phyloP scores from a whole-genome alignment of 2,329 filamentous ascomycete genomes.

The Colletotrichum navitas region DNA sequence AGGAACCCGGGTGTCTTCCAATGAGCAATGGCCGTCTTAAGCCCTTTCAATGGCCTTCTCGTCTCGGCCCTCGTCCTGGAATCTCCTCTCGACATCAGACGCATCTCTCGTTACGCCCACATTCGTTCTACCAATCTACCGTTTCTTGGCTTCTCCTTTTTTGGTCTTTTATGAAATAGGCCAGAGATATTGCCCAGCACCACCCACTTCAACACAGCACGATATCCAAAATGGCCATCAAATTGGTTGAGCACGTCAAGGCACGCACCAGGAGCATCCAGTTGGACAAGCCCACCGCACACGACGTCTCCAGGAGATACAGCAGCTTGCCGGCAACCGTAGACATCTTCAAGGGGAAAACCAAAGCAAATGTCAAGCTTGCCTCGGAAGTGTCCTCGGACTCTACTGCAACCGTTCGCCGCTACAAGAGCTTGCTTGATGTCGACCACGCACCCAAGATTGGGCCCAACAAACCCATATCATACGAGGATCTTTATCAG shows the following conservation, averaged over 20 bases:
- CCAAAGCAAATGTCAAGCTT: slow-evolving; percentile 31
- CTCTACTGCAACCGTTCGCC: slow-evolving; percentile 45
- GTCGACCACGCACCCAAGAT: slow-evolving; percentile 63
- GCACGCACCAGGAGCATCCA: slow-evolving; percentile 63
- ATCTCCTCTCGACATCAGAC: slow-evolving; percentile 44
- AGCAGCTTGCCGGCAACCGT: slow-evolving; percentile 47
- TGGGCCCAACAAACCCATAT: slow-evolving; percentile 57
- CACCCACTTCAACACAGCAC: slow-evolving; percentile 45
- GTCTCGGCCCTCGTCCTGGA: slow-evolving; percentile 45
- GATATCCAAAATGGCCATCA: slow-evolving; percentile 55
- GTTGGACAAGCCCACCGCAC: slow-evolving; percentile 53
- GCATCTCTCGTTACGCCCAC: slow-evolving; percentile 50
- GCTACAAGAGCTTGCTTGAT: slow-evolving; percentile 67
- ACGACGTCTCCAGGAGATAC: slow-evolving; percentile 47
- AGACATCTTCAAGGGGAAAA: slow-evolving; percentile 24
- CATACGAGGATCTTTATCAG: slow-evolving; percentile 62
- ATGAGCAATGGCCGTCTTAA: background rate
- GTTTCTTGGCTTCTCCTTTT: slow-evolving; percentile 59
- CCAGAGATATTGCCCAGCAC: slow-evolving; percentile 48
- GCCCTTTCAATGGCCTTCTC: slow-evolving; percentile 19
- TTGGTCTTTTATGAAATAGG: slow-evolving; percentile 52
- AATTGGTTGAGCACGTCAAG: slow-evolving; percentile 59
- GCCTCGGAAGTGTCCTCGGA: slow-evolving; percentile 29
- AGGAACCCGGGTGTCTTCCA: slow-evolving; percentile 13
- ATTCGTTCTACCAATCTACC: slow-evolving; percentile 60